phyloP scores from a whole-genome alignment of 2,329 filamentous ascomycete genomes.

The Fusarium praegraminearum region DNA sequence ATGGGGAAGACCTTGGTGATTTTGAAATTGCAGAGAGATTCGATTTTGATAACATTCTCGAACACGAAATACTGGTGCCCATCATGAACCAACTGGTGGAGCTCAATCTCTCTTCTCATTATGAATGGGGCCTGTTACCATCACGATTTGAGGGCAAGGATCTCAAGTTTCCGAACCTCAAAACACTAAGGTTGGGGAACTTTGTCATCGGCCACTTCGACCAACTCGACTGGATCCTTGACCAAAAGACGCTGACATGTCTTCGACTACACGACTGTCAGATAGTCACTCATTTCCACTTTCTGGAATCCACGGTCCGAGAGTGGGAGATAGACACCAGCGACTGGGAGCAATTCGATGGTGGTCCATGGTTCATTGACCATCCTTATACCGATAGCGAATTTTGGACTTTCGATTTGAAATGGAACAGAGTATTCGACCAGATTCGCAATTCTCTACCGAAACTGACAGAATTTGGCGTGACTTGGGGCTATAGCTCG shows the following conservation, averaged over 20 bases:
- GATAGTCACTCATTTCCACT: background rate
- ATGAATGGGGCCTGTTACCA: background rate
- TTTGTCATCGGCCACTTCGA: background rate
- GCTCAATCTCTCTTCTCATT: background rate
- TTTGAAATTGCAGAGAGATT: background rate
- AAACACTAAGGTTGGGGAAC: rapidly evolving
- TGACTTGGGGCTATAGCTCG: background rate
- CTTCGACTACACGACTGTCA: background rate
- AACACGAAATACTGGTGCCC: background rate
- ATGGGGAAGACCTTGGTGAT: background rate
- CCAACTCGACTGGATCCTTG: background rate
- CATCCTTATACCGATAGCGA: rapidly evolving
- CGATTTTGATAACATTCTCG: background rate
- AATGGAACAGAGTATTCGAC: background rate
- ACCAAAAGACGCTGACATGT: background rate
- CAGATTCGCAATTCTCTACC: background rate
- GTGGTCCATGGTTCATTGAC: background rate
- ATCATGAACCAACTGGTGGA: background rate
- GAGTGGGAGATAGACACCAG: background rate
- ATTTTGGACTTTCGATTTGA: background rate
- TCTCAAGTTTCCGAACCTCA: background rate
- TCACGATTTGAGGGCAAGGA: background rate
- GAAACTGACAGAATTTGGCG: background rate
- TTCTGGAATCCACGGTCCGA: rapidly evolving
- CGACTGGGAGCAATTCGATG: background rate